Base-by-base conservation (phyloP, 768 basidiomycete species). In the Podaxis sp. region DNA sequence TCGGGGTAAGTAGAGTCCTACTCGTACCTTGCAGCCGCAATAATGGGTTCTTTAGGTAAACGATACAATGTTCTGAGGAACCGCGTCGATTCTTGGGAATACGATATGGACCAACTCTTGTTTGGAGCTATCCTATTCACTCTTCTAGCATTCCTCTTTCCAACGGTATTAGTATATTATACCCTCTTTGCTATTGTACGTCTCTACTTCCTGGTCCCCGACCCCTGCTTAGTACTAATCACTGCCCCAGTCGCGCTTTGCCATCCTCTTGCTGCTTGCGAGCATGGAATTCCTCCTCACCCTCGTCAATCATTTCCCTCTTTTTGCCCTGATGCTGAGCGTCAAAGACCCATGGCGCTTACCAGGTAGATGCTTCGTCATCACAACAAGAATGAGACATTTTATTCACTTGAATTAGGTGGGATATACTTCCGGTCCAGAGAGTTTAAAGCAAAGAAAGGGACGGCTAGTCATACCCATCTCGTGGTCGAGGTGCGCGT, bases 101-200 rank as follows among this genome's bases (percentile, higher is more conserved):
- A 97, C 68, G 92, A 95, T 58, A 81, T 95, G 28, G 96, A 99
- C 72, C 95, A 98, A 71, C 83, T 99, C 2, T 79, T 99, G n/a
- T 89, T 98, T 38, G 96, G 96, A 4, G 96, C 97, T 0, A 87
- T 94, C 59, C 76, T 96, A 56, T 93, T 95, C 78, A 91, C 93
- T 0, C 80, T 94, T 17, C 75, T 93, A 12, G 84, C 89, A 7
- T 91, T 96, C 72, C 75, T 95, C 12, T 85, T 91, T 68, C 91
- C 96, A 2, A 98, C 96, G 0, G 85, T 96, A 3, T 68, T 92
- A 36, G 90, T 88, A 0, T 99, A 97, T 73, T 94, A 97, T 66
- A 75, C 85, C 0, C 76, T 96, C 3, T 98, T 98, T 66, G 89
- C 89, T 7, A 66, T 78, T 71, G 94, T 87, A 60, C 55, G 76